A percentile compares a stretch with the other conserved stretches of the same genome.
Conservation (phyloP, 768 basidiomycete genomes). For the Russula sp. region DNA sequence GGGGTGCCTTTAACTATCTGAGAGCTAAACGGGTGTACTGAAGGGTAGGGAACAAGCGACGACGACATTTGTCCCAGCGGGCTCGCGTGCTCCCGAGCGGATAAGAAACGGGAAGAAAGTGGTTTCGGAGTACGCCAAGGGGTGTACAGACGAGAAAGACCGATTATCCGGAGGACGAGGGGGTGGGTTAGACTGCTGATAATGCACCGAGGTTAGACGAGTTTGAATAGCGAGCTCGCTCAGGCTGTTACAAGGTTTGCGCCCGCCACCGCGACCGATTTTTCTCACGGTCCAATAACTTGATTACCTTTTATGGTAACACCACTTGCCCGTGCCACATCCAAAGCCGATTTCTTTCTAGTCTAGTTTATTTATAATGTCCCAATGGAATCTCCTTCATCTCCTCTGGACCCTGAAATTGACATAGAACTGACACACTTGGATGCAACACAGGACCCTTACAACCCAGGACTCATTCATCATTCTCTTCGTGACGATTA, state of each 20-base stretch:
- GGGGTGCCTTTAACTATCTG: constrained; percentile 56
- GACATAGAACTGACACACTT: constrained; percentile 35
- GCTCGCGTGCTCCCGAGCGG: constrained; percentile 11
- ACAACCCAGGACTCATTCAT: neutral
- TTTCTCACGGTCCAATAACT: constrained; percentile 22
- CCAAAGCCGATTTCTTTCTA: too few species aligned
- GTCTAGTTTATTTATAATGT: neutral
- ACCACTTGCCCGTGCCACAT: too few species aligned
- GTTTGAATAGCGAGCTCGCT: constrained; percentile 3
- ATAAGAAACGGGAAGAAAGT: constrained; percentile 5
- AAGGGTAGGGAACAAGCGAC: constrained; percentile 46
- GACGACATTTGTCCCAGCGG: constrained; percentile 47
- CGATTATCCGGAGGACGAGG: neutral
- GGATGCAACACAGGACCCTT: constrained; percentile 25
- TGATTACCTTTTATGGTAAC: constrained; percentile 4
- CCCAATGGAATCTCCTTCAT: neutral
- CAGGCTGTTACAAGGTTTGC: constrained; percentile 24
- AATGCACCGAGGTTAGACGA: neutral
- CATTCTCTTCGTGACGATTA: constrained; percentile 12
- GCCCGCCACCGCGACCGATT: constrained; percentile 19
- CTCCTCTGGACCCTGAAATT: constrained; percentile 15
- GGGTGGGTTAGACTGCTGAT: neutral
- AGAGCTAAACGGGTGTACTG: constrained; percentile 48
- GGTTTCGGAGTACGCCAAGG: constrained; percentile 2
- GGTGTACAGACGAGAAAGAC: neutral